phyloP scores from a whole-genome alignment of 768 basidiomycete genomes.

The Lentinula raphanica region DNA sequence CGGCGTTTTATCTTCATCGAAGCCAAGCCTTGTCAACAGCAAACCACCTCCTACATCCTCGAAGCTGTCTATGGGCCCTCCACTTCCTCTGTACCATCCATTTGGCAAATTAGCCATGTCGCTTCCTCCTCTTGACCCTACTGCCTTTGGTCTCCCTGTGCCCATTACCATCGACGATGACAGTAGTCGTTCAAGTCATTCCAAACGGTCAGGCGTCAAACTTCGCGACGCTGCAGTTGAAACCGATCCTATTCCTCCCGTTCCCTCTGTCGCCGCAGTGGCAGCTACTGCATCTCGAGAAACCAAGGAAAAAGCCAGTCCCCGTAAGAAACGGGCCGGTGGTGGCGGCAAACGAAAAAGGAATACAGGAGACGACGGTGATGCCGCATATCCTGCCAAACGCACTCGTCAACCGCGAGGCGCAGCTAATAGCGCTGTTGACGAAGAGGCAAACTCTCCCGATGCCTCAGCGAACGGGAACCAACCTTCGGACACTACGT shows the following conservation, averaged over 20 bases:
- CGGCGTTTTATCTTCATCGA: background rate
- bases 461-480: background rate
- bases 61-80: constrained; percentile 24
- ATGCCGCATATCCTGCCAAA: constrained; percentile 69
- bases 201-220: constrained; percentile 5
- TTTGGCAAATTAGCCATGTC: constrained; percentile 58
- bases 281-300: constrained; percentile 30
- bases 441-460: background rate
- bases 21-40: background rate
- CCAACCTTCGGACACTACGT: background rate
- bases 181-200: constrained; percentile 1
- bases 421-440: constrained; percentile 14
- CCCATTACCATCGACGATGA: constrained; percentile 40
- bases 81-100: constrained; percentile 66
- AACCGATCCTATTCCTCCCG: constrained; percentile 15
- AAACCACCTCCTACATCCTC: background rate
- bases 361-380: constrained; percentile 56
- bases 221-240: constrained; percentile 13
- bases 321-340: constrained; percentile 44
- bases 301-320: constrained; percentile 39
- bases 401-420: constrained; percentile 52
- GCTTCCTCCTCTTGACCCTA: constrained; percentile 58
- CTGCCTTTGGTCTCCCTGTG: constrained; percentile 49
- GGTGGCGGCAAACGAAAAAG: constrained; percentile 51
- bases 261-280: constrained; percentile 7